phyloP scores from a whole-genome alignment of 352 stramenopile species.

The Achlya hypogyna region DNA sequence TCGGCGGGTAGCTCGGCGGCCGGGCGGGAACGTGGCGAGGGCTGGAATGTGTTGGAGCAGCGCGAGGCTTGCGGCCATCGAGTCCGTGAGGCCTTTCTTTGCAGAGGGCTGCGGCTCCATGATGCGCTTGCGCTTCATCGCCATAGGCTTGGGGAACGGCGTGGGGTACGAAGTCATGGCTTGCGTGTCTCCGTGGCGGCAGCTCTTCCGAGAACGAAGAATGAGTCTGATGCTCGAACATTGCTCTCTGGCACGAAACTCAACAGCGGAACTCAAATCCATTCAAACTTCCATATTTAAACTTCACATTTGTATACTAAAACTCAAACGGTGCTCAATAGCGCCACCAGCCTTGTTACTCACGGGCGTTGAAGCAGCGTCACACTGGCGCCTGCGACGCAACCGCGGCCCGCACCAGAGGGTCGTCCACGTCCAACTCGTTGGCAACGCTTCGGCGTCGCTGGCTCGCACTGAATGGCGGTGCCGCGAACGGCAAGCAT shows the following conservation, averaged over 20 bases:
- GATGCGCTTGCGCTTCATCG: slow-evolving; percentile 9
- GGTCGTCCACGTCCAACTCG: no score
- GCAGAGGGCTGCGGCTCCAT: background rate
- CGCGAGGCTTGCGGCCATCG: slow-evolving; percentile 14
- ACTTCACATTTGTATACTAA: background rate
- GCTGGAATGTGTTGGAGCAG: slow-evolving; percentile 12
- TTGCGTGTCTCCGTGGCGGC: background rate
- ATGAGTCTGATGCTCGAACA: background rate
- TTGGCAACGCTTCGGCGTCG: no score
- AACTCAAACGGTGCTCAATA: no score
- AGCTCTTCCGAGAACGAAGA: background rate
- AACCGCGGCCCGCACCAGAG: no score
- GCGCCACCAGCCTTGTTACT: no score
- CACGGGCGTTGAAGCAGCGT: background rate
- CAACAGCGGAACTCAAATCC: background rate
- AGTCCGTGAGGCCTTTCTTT: slow-evolving; percentile 10
- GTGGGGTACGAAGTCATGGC: background rate
- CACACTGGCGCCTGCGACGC: background rate
- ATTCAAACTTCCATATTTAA: background rate
- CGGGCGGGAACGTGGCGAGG: background rate
- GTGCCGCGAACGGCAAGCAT: no score
- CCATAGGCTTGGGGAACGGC: background rate
- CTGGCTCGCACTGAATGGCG: no score
- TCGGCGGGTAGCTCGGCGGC: background rate
- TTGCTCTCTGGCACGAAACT: slow-evolving; percentile 9